Percentiles rank a stretch among this genome's conserved stretches.
Conservation (phyloP, 1,139 yeast species). For the Kazachstania sp. region DNA sequence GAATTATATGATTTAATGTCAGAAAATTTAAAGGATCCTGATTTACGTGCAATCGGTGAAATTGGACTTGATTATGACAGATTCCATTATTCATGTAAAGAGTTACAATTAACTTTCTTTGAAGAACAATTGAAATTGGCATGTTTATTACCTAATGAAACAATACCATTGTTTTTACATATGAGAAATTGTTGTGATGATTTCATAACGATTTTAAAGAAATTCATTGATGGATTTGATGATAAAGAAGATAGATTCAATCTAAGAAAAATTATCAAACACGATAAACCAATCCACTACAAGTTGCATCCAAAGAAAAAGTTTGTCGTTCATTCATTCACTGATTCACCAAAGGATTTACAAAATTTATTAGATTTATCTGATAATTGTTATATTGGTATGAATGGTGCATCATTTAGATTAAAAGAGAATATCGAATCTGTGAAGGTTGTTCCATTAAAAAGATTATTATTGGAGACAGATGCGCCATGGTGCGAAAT, state of each 20-base stretch:
- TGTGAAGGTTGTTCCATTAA: slow-evolving; percentile 56
- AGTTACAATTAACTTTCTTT: slow-evolving; percentile 61
- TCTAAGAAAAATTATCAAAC: slow-evolving; percentile 8
- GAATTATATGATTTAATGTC: slow-evolving; percentile 43
- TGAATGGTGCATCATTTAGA: slow-evolving; percentile 89
- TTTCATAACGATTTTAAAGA: slow-evolving; percentile 53
- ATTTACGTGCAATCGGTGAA: slow-evolving; percentile 69
- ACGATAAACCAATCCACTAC: slow-evolving; percentile 33
- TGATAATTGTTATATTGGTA: slow-evolving; percentile 52
- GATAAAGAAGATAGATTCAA: slow-evolving; percentile 25
- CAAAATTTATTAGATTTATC: slow-evolving; percentile 36
- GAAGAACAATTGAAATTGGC: slow-evolving; percentile 48
- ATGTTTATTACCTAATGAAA: slow-evolving; percentile 17
- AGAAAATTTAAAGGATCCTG: slow-evolving; percentile 50
- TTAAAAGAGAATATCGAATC: slow-evolving; percentile 65
- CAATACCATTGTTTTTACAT: slow-evolving; percentile 73
- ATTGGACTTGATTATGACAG: slow-evolving; percentile 92
- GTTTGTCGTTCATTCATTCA: slow-evolving; percentile 86
- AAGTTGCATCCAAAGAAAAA: slow-evolving; percentile 22
- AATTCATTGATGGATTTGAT: slow-evolving; percentile 40
- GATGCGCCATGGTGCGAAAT: slow-evolving; percentile 99
- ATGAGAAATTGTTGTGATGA: slow-evolving; percentile 86
- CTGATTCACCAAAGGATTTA: slow-evolving; percentile 67
- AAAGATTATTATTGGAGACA: slow-evolving; percentile 72
- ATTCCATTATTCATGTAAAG: slow-evolving; percentile 61